A percentile compares a stretch with the other conserved stretches of the same genome.
These are phyloP conservation scores for Monosporascus ibericus DNA, from an alignment of 2,329 filamentous ascomycete species.

Conservation along the genomic window DNA sequence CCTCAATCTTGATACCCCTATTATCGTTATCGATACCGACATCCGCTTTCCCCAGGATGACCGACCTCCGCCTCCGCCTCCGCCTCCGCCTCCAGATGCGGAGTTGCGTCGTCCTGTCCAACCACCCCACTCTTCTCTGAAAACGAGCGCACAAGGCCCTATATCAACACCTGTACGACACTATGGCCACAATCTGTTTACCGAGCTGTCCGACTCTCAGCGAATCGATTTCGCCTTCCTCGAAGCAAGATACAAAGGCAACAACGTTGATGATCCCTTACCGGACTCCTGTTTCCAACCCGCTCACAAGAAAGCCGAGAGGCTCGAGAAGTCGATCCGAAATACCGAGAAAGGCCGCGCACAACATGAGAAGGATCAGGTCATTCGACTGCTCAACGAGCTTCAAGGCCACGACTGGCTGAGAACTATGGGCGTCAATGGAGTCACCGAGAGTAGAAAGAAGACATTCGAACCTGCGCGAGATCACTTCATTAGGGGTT, in stretches of 20 bases:
- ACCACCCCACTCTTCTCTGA: conserved; percentile 26
- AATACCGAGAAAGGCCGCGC: conserved; percentile 60
- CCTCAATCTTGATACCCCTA: conserved; percentile 64
- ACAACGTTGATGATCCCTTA: conserved; percentile 45
- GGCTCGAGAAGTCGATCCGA: conserved; percentile 55
- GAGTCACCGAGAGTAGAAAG: conserved; percentile 76
- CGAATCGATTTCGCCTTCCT: conserved; percentile 51
- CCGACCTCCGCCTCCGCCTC: conserved; percentile 37
- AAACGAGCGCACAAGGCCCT: conserved; percentile 13
- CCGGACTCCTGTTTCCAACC: conserved; percentile 49
- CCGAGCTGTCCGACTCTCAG: conserved; percentile 50
- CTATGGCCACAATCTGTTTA: conserved; percentile 51
- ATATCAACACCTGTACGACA: conserved; percentile 36
- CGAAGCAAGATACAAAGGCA: conserved; percentile 38
- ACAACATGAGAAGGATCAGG: conserved; percentile 61
- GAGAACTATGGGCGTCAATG: conserved; percentile 82
- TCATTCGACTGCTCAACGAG: conserved; percentile 66
- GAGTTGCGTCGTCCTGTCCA: conserved; percentile 16
- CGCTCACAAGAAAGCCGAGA: conserved; percentile 52
- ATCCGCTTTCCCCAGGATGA: conserved; percentile 23
- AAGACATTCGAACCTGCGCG: conserved; percentile 83
- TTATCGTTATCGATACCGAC: conserved; percentile 59
- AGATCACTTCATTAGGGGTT: conserved; percentile 77
- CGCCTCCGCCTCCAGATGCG: conserved; percentile 19
- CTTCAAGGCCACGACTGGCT: conserved; percentile 91